Percentiles rank a stretch among this genome's conserved stretches.
phyloP scores from a whole-genome alignment of 108 stramenopile genomes.

The Seminavis robusta region DNA sequence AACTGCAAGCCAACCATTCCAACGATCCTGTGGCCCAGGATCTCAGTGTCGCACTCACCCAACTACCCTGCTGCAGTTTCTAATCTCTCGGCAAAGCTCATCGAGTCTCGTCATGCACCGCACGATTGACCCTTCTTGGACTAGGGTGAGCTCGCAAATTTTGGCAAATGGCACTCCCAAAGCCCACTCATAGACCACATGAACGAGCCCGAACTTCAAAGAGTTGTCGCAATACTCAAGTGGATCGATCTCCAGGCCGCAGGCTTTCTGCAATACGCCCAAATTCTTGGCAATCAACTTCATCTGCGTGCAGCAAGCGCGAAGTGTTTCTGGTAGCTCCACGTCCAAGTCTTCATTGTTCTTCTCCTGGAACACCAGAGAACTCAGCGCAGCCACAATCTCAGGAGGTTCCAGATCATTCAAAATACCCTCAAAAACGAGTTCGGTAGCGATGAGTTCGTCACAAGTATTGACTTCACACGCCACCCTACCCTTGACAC shows the following conservation, averaged over 20 bases:
- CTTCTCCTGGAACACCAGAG: conserved; percentile 93
- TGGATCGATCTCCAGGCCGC: conserved; percentile 82
- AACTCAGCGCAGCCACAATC: conserved; percentile 89
- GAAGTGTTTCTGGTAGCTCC: conserved; percentile 72
- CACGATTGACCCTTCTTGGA: conserved; percentile 97
- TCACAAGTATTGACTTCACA: conserved; percentile 98
- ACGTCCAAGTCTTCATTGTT: conserved; percentile 58
- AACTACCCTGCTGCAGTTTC: conserved; percentile 92
- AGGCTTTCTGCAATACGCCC: conserved; percentile 76
- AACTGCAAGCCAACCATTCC: too few species aligned
- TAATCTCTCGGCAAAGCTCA: conserved; percentile 95
- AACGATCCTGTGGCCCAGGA: too few species aligned
- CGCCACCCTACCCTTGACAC: conserved; percentile 97
- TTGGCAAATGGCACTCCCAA: conserved; percentile 91
- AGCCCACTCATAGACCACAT: conserved; percentile 98
- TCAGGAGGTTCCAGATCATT: conserved; percentile 94
- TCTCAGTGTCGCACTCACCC: too few species aligned
- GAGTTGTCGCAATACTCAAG: conserved; percentile 67
- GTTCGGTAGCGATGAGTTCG: conserved; percentile 95
- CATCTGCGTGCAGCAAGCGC: conserved; percentile 67
- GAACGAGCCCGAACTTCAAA: conserved; percentile 94
- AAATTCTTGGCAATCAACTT: conserved; percentile 70
- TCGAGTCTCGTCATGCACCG: conserved; percentile 94
- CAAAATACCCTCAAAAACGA: conserved; percentile 96
- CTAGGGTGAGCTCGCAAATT: conserved; percentile 85